Conservation (phyloP, 192 early-diverging fungal genomes). For the Dissophora ornata region DNA sequence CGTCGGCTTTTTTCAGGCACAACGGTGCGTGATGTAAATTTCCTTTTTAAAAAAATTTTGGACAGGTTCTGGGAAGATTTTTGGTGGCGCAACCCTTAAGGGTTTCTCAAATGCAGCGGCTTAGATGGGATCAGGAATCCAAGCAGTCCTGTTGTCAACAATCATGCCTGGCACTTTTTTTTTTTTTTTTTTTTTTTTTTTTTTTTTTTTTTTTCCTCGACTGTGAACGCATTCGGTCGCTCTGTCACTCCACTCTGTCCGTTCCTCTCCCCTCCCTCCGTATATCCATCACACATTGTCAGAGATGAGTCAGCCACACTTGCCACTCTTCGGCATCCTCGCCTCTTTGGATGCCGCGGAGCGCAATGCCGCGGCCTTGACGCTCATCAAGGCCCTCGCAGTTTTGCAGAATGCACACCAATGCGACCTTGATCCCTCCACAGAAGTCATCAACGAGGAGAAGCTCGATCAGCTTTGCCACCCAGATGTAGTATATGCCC, state of each 20-base stretch:
- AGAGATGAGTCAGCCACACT: slow-evolving; percentile 53
- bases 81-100: too few species aligned
- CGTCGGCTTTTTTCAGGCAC: too few species aligned
- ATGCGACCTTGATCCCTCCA: slow-evolving; percentile 38
- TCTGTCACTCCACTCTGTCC: background rate
- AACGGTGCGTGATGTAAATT: too few species aligned
- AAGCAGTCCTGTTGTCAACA: too few species aligned
- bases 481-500: slow-evolving; percentile 86
- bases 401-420: slow-evolving; percentile 62
- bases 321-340: slow-evolving; percentile 84
- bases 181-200: too few species aligned
- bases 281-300: background rate
- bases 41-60: too few species aligned
- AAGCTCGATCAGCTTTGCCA: slow-evolving; percentile 73
- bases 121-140: too few species aligned
- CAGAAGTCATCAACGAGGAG: slow-evolving; percentile 66
- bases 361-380: slow-evolving; percentile 72
- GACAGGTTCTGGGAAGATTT: too few species aligned
- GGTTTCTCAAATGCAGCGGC: too few species aligned
- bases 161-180: too few species aligned
- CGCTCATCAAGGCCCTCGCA: slow-evolving; percentile 68
- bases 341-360: slow-evolving; percentile 77
- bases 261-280: background rate
- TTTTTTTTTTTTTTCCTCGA: slow-evolving; percentile 17
- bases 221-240: background rate